Conservation (phyloP, 163 green algal species). For the Chlorella variabilis region DNA sequence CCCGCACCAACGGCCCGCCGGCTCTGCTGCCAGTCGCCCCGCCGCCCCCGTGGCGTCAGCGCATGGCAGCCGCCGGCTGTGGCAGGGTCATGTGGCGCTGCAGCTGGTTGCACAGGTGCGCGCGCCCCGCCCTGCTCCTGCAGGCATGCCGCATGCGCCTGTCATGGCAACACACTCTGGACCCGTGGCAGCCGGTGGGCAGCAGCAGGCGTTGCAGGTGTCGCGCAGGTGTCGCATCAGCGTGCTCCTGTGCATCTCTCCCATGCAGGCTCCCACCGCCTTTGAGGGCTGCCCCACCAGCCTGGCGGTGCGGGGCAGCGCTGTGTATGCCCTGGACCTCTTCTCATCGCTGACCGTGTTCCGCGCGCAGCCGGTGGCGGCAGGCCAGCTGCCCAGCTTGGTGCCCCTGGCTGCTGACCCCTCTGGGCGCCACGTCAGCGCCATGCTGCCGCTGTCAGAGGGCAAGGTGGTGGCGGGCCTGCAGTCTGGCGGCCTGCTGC, state of each 20-base stretch:
- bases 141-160: too few species aligned
- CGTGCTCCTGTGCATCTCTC: too few species aligned
- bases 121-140: neutral
- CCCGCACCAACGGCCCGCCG: neutral
- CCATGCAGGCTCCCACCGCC: slow-evolving; percentile 16
- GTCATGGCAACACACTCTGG: too few species aligned
- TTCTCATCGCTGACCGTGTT: slow-evolving; percentile 18
- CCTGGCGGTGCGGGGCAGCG: neutral
- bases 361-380: slow-evolving; percentile 9
- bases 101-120: slow-evolving; percentile 20
- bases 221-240: too few species aligned
- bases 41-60: neutral
- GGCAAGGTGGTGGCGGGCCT: neutral
- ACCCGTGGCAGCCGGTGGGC: too few species aligned
- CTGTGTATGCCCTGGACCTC: slow-evolving; percentile 4
- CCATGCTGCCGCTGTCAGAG: neutral
- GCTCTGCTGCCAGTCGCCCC: neutral
- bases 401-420: slow-evolving; percentile 8
- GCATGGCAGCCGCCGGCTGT: neutral
- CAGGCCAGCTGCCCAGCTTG: neutral
- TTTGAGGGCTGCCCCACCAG: slow-evolving; percentile 3
- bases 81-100: slow-evolving; percentile 23
- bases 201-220: too few species aligned
- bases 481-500: neutral
- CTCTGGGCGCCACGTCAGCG: neutral